Conservation (phyloP, 306 rosid genomes). For the Sindora glabra region DNA sequence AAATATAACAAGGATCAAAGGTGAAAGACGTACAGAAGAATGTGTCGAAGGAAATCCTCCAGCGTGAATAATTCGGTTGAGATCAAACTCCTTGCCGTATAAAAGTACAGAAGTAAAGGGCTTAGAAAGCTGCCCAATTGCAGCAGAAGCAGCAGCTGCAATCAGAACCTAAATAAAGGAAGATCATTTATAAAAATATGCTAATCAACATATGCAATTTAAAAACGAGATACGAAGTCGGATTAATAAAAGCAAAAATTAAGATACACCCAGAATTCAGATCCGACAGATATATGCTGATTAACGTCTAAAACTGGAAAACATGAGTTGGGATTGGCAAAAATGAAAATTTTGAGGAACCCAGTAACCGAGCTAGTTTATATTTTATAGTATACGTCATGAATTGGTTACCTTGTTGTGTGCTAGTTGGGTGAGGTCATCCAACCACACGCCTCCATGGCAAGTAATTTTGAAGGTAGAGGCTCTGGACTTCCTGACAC, state of each 20-base stretch:
- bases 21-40: constrained; percentile 61
- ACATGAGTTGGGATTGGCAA: not conserved
- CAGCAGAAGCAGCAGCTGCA: constrained; percentile 62
- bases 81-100: constrained; percentile 62
- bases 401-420: constrained; percentile 63
- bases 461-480: constrained; percentile 26
- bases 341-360: constrained; percentile 12
- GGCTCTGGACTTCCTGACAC: constrained; percentile 14
- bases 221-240: no score
- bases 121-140: constrained; percentile 78
- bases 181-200: not conserved
- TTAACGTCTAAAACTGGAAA: not conserved
- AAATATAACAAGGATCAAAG: not conserved
- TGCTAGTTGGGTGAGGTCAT: constrained; percentile 44
- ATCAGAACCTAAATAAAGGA: constrained; percentile 44
- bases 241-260: not conserved
- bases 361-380: no score
- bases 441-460: constrained; percentile 30
- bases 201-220: constrained; percentile 1
- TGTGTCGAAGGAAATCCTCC: constrained; percentile 96
- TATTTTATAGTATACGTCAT: not conserved
- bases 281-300: no score
- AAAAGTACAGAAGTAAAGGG: constrained; percentile 61
- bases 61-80: constrained; percentile 50
- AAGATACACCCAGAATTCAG: no score